Conservation (phyloP, 192 early-diverging fungal genomes). For the Ambispora gerdemannii region DNA sequence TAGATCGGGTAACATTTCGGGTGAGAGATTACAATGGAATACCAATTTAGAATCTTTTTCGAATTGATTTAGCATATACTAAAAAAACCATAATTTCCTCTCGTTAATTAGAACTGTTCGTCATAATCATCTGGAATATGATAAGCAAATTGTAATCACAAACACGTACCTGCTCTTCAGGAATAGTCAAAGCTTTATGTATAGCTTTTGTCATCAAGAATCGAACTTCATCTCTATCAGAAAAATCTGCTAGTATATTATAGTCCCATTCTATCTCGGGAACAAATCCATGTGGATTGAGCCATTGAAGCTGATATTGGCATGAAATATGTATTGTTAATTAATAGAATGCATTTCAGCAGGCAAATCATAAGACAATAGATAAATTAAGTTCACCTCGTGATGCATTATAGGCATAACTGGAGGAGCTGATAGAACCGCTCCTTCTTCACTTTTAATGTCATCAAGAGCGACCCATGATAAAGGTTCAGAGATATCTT, state of each 20-base stretch:
- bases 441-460: not conserved
- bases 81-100: not conserved
- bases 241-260: conserved; percentile 12
- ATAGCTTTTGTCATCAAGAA: conserved; percentile 22
- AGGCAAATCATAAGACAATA: not conserved
- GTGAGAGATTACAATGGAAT: conserved; percentile 22
- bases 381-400: not conserved
- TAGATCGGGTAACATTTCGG: conserved; percentile 38
- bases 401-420: not conserved
- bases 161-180: conserved; percentile 19
- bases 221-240: not conserved
- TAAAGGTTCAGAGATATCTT: not conserved
- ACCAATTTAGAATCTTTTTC: conserved; percentile 10
- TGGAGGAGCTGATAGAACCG: not conserved
- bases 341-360: not conserved
- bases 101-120: not conserved
- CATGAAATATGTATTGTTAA: not conserved
- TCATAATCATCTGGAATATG: not conserved
- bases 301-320: not conserved
- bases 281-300: not conserved
- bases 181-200: conserved; percentile 17
- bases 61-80: conserved; percentile 22
- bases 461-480: not conserved
- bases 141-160: not conserved
- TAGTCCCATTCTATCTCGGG: conserved; percentile 10